phyloP scores from a whole-genome alignment of 2,329 filamentous ascomycete species.

The Grosmannia huntii region DNA sequence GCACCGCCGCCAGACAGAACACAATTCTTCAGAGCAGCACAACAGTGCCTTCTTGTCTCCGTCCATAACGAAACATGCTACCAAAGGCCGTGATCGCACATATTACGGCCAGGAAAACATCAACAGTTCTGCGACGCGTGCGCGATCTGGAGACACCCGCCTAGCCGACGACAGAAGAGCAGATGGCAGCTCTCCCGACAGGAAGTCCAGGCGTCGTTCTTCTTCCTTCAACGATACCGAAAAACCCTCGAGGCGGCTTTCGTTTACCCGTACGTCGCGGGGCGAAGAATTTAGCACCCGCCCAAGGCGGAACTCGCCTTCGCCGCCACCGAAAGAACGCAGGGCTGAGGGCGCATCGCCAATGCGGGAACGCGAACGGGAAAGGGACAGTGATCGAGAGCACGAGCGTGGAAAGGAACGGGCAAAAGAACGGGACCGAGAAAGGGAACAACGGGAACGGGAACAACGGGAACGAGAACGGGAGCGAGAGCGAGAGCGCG shows the following conservation, averaged over 20 bases:
- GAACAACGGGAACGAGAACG: background rate
- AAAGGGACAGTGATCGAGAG: constrained; percentile 3
- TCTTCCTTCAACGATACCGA: constrained; percentile 15
- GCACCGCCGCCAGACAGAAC: constrained; percentile 21
- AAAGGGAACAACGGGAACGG: constrained; percentile 1
- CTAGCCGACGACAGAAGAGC: constrained; percentile 2
- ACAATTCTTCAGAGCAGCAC: constrained; percentile 13
- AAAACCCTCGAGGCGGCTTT: constrained; percentile 6
- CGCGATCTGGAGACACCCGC: constrained; percentile 9
- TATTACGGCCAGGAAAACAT: constrained; percentile 19
- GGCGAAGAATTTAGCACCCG: constrained; percentile 8
- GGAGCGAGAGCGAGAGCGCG: background rate
- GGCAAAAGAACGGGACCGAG: constrained; percentile 4
- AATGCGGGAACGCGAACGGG: background rate
- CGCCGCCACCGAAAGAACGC: constrained; percentile 15
- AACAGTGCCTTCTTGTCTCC: constrained; percentile 27
- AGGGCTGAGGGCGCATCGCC: constrained; percentile 11
- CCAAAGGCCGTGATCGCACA: constrained; percentile 28
- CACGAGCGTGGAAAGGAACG: constrained; percentile 2
- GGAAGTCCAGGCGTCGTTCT: constrained; percentile 20
- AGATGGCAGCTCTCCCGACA: constrained; percentile 5
- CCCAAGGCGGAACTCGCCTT: constrained; percentile 5
- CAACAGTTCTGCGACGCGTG: background rate
- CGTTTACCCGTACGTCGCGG: constrained; percentile 7
- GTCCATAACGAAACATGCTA: constrained; percentile 26